phyloP scores from a whole-genome alignment of 1,284 basidiomycete genomes.

The Mycosarcoma maydis region DNA sequence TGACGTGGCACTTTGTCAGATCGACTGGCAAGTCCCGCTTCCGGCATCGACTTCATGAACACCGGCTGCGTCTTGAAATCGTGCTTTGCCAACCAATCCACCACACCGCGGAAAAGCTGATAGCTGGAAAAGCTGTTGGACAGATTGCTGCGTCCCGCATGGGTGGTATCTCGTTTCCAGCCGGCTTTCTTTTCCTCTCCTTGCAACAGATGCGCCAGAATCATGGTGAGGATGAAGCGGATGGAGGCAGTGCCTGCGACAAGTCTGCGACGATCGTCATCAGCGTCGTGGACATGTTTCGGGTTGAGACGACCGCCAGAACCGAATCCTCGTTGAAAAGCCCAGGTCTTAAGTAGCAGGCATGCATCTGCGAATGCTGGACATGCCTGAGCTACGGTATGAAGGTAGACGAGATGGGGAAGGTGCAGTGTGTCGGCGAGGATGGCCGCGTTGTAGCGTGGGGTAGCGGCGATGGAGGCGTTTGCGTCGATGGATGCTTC shows the following conservation, averaged over 20 bases:
- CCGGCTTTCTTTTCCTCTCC: constrained; percentile 64
- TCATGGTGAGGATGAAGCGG: constrained; percentile 72
- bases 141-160: constrained; percentile 70
- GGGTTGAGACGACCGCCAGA: constrained; percentile 67
- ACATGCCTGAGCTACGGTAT: constrained; percentile 74
- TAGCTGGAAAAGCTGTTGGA: constrained; percentile 83
- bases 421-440: constrained; percentile 76
- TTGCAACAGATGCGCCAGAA: constrained; percentile 65
- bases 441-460: constrained; percentile 81
- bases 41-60: constrained; percentile 72
- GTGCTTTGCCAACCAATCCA: constrained; percentile 78
- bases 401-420: constrained; percentile 76
- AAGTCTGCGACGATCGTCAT: constrained; percentile 31
- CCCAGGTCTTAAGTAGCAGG: constrained; percentile 86
- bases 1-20: constrained; percentile 63
- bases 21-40: constrained; percentile 43
- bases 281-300: constrained; percentile 5
- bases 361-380: constrained; percentile 80
- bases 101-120: constrained; percentile 81
- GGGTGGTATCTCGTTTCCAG: constrained; percentile 32
- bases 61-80: constrained; percentile 75
- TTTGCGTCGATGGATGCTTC: constrained; percentile 6
- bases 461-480: constrained; percentile 70
- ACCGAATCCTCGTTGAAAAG: constrained; percentile 82
- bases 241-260: constrained; percentile 71